These are phyloP conservation scores for Ulota crispa DNA, from an alignment of 225 moss, liverwort and hornwort genomes.

Conservation along the genomic window DNA sequence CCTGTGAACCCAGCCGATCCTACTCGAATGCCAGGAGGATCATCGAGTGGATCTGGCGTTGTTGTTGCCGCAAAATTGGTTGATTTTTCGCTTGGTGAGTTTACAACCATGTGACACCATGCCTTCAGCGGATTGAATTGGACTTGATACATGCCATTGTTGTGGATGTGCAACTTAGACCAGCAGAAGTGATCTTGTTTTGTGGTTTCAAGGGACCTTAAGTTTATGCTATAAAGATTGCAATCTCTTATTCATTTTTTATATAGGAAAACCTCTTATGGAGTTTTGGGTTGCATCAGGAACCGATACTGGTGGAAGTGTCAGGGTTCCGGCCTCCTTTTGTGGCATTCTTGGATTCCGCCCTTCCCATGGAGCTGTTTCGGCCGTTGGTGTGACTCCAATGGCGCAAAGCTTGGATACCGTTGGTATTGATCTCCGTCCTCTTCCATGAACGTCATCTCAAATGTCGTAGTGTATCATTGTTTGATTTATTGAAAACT, in stretches of 20 bases:
- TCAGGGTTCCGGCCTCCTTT: constrained; percentile 72
- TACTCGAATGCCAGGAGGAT: constrained; percentile 76
- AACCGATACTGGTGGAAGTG: constrained; percentile 91
- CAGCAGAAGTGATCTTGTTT: background rate
- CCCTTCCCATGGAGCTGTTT: constrained; percentile 82
- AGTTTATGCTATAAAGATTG: background rate
- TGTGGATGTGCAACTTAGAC: background rate
- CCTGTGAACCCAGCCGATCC: constrained; percentile 77
- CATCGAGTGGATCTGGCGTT: constrained; percentile 87
- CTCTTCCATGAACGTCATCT: background rate
- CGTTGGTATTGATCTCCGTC: constrained; percentile 56
- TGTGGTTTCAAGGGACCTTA: constrained; percentile 2
- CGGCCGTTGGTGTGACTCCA: constrained; percentile 59
- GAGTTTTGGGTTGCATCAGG: constrained; percentile 39
- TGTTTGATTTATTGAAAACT: background rate
- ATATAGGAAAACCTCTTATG: background rate
- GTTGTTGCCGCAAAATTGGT: constrained; percentile 79
- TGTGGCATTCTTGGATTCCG: constrained; percentile 90
- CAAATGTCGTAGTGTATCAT: background rate
- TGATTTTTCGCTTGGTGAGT: constrained; percentile 75
- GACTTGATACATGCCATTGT: background rate
- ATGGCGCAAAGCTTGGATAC: constrained; percentile 92
- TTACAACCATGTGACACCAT: background rate
- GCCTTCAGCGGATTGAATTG: background rate
- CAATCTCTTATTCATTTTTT: background rate